A percentile compares a stretch with the other conserved stretches of the same genome.
These are phyloP conservation scores for Podila minutissima DNA, from an alignment of 192 early-diverging fungal genomes.

Conservation along the genomic window DNA sequence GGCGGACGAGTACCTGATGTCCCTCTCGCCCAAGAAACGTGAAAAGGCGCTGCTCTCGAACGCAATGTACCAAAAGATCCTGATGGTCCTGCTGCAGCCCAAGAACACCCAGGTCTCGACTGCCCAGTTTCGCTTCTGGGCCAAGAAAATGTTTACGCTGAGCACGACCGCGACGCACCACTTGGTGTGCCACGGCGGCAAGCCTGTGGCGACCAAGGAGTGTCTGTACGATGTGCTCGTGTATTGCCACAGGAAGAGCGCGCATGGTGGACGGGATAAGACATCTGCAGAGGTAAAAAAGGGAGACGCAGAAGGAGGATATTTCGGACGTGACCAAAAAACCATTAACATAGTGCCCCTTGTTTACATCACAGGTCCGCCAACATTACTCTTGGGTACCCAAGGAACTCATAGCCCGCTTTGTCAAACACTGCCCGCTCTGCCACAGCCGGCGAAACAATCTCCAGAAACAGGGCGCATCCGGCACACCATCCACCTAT, in stretches of 20 bases:
- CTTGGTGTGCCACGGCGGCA: conserved; percentile 59
- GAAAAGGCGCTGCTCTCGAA: conserved; percentile 62
- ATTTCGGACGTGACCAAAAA: neutral
- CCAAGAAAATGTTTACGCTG: conserved; percentile 65
- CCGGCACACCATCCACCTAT: neutral
- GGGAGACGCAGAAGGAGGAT: neutral
- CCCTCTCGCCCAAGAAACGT: conserved; percentile 59
- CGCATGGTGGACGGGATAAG: conserved; percentile 64
- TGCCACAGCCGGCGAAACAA: conserved; percentile 51
- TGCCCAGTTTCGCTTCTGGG: conserved; percentile 66
- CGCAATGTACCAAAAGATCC: conserved; percentile 58
- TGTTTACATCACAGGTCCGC: conserved; percentile 38
- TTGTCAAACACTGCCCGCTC: conserved; percentile 57
- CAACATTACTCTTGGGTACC: conserved; percentile 59
- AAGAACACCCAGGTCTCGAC: conserved; percentile 63
- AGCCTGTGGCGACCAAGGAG: conserved; percentile 62
- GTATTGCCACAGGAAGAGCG: conserved; percentile 58
- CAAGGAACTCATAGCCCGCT: conserved; percentile 59
- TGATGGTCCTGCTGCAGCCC: conserved; percentile 59
- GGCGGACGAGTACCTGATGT: conserved; percentile 56
- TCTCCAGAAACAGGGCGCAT: conserved; percentile 15
- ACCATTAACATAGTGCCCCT: too few relatives aligned
- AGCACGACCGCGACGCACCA: conserved; percentile 42
- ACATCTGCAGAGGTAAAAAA: conserved; percentile 61
- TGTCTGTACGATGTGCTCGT: conserved; percentile 60